These are phyloP conservation scores for Metschnikowia proteae DNA, from an alignment of 805 yeast genomes.

Conservation along the genomic window DNA sequence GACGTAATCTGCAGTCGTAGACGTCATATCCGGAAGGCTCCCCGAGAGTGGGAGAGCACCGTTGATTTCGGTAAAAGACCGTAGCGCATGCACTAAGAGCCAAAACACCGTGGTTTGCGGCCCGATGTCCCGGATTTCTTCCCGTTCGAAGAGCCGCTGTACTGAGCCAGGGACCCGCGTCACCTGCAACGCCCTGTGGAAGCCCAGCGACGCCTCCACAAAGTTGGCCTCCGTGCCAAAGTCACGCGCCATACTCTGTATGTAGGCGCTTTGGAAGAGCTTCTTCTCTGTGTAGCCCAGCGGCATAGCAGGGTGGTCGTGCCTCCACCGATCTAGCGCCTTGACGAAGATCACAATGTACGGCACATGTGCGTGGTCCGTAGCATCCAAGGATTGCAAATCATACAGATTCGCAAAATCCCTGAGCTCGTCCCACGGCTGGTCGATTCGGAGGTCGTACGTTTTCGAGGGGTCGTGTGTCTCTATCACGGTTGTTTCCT, in stretches of 20 bases:
- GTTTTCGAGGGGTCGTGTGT: conserved; percentile 63
- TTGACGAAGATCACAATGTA: conserved; percentile 59
- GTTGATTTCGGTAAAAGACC: conserved; percentile 39
- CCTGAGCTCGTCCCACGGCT: conserved; percentile 69
- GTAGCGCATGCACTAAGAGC: conserved; percentile 55
- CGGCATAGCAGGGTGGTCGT: conserved; percentile 28
- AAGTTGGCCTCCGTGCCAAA: conserved; percentile 50
- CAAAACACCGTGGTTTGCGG: conserved; percentile 49
- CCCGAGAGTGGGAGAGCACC: conserved; percentile 68
- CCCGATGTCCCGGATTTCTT: background rate
- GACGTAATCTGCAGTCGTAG: conserved; percentile 63
- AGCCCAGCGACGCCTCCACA: conserved; percentile 33
- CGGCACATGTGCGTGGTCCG: conserved; percentile 60
- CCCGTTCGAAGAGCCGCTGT: conserved; percentile 18
- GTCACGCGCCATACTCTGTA: conserved; percentile 39
- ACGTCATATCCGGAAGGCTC: conserved; percentile 82
- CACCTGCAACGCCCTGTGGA: conserved; percentile 36
- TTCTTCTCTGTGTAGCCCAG: conserved; percentile 38
- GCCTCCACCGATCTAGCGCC: conserved; percentile 44
- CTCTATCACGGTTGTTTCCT: conserved; percentile 65
- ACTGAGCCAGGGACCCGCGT: conserved; percentile 33
- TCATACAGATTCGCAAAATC: conserved; percentile 50
- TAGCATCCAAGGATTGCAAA: conserved; percentile 41
- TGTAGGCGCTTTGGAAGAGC: conserved; percentile 30
- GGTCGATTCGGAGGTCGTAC: conserved; percentile 62